phyloP scores from a whole-genome alignment of 306 rosid genomes.

The Parietaria judaica region DNA sequence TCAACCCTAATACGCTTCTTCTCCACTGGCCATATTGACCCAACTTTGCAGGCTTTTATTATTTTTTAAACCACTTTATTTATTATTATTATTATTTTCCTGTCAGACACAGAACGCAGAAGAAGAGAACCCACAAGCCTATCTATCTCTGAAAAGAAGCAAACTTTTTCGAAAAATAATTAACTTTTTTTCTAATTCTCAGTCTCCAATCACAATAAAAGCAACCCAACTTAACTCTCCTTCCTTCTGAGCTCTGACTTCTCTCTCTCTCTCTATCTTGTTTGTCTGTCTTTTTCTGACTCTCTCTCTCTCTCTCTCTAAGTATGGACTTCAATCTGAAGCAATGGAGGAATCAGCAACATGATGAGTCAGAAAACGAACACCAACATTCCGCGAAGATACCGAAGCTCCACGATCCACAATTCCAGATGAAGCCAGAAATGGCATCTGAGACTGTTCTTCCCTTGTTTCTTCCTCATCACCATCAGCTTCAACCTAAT shows the following conservation, averaged over 20 bases:
- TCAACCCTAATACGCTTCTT: constrained; percentile 43
- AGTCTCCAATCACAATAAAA: constrained; percentile 19
- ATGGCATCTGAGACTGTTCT: constrained; percentile 40
- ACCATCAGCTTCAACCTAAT: constrained; percentile 40
- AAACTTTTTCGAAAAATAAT: constrained; percentile 26
- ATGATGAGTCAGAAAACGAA: constrained; percentile 63
- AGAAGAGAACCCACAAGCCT: constrained; percentile 6
- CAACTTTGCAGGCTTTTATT: constrained; percentile 68
- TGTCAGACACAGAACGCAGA: constrained; percentile 37
- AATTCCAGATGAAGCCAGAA: constrained; percentile 32
- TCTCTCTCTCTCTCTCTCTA: constrained; percentile 32
- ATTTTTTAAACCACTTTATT: background rate
- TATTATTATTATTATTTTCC: constrained; percentile 9
- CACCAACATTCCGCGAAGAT: constrained; percentile 74
- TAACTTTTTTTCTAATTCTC: constrained; percentile 40
- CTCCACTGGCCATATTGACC: constrained; percentile 45
- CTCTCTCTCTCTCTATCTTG: background rate
- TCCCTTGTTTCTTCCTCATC: constrained; percentile 56
- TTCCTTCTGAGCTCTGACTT: background rate
- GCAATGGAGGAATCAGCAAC: constrained; percentile 78
- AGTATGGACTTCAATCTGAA: constrained; percentile 78
- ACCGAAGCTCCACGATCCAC: constrained; percentile 59
- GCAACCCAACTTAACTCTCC: background rate
- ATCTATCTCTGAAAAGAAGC: constrained; percentile 1
- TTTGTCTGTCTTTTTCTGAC: constrained; percentile 24